Percentiles rank a stretch among this genome's conserved stretches.
Evolutionary conservation across 2,329 filamentous ascomycete genomes (phyloP).

Genomic region (Alternaria triticimaculans): DNA sequence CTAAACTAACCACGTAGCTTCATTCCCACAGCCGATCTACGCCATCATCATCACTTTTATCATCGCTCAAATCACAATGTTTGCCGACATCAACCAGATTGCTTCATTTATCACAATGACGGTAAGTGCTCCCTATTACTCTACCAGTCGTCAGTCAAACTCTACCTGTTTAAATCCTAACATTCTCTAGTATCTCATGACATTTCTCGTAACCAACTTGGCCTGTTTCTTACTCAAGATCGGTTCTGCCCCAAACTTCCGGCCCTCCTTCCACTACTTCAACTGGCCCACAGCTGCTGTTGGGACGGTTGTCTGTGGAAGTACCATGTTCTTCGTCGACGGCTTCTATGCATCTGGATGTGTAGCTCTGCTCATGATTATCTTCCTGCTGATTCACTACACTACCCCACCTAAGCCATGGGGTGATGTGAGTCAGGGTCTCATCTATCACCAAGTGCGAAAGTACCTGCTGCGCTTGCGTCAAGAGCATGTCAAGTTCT

Average conservation of each 20-base stretch:
- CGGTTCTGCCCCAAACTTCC: conserved; percentile 85
- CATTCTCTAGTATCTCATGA: conserved; percentile 73
- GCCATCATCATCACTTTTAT: conserved; percentile 78
- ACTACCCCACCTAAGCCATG: conserved; percentile 84
- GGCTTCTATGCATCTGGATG: conserved; percentile 79
- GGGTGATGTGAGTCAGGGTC: conserved; percentile 87
- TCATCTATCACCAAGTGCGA: conserved; percentile 87
- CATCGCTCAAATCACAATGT: conserved; percentile 78
- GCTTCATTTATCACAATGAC: conserved; percentile 91
- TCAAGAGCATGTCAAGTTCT: conserved; percentile 92
- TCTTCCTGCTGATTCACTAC: conserved; percentile 87
- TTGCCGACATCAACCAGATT: conserved; percentile 86
- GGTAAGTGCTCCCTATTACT: conserved; percentile 11
- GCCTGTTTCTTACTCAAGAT: conserved; percentile 88
- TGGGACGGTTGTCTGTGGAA: conserved; percentile 76
- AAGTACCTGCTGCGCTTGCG: conserved; percentile 85
- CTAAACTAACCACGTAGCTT: not conserved
- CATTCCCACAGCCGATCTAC: conserved; percentile 61
- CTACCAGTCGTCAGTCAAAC: not conserved
- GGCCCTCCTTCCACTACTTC: conserved; percentile 88
- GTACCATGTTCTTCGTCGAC: conserved; percentile 90
- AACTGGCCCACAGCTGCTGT: conserved; percentile 81
- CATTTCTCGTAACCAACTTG: conserved; percentile 86
- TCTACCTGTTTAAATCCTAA: not conserved
- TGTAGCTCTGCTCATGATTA: conserved; percentile 73